Evolutionary conservation across 1,139 yeast species (phyloP), one percentile per base, ranked within the genome.

Genomic region (Geotrichum aggregatum): DNA sequence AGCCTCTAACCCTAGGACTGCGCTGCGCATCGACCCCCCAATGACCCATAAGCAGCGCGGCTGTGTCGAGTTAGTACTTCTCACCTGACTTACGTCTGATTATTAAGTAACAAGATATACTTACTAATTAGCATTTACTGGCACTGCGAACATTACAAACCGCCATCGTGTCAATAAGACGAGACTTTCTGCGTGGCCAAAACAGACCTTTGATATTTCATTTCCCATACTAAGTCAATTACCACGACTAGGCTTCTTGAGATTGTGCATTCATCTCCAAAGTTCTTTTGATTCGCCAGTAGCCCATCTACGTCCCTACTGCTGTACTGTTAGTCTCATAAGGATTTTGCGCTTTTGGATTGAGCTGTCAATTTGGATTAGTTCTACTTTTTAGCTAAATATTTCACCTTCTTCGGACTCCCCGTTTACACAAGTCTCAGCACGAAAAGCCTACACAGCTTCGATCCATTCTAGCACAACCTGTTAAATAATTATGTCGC

Each of bases 111-210:
- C 14, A 34, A 10, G 11, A 34, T 8, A 18, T 2, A 36, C 21
- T 36, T 19, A 24, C 3, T 36, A 36, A 18, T 19, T 36, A 36
- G 3, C 18, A 4, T 13, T 24, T 13, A 40, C 16, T 13, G 16
- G 41, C 30, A 35, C 42, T 45, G 49, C 38, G 52, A 44, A 50
- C 13, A 42, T 50, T 35, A 16, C 36, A 50, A 44, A 44, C 42
- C 52, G 52, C 45, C 47, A 39, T 45, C 52, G 52, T 50, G 52
- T 50, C 31, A 44, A 44, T 39, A 44, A 39, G 26, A 38, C 16
- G 14, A 14, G 28, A 38, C 22, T 22, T 18, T 42, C 33, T 33
- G 22, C 34, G 19, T 26, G 26, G 40, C 30, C 34, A n/a, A 16
- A n/a, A 18, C 41, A 34, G 28, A 24, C 28, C 28, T 24, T 8